Base-by-base conservation (phyloP, 495 filamentous ascomycete species). In the Rhypophila decipiens region DNA sequence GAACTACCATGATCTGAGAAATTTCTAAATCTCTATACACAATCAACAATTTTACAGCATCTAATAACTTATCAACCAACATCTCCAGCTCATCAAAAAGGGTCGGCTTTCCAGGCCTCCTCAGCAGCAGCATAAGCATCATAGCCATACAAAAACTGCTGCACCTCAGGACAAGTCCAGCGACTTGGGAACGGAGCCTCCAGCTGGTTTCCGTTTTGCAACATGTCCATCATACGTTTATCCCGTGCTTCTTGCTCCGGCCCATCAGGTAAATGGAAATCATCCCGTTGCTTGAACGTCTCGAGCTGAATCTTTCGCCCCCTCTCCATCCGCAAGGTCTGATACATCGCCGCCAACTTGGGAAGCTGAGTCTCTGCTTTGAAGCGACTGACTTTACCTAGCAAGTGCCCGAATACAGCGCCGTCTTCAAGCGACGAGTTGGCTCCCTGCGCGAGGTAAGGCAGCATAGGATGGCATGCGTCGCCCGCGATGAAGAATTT, bases 401-500 rank as follows among this genome's bases (percentile, higher is more conserved):
- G 60, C 20, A 78, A 47, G 36, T 64, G 62, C 7, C 76, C 74
- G 1, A 80, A 50, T 18, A 74, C 71, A 1, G 73, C 76, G 0
- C 75, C 77, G 36, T 81, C 77, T 59, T 81, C 77, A 0, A 78
- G 53, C 12, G 69, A 69, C 44, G 73, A 75, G 41, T 78, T 78
- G 29, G 76, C 77, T 0, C 73, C 72, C 47, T 86, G 83, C 1
- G 82, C 81, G 9, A 84, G 67, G 47, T 86, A 85, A 13, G 82
- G 82, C 15, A 86, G 69, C 69, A 84, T 85, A 9, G 82, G 80
- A 49, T 86, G 82, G 46, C 81, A 84, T 42, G 77, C 72, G 47
- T 85, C 82, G 8, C 82, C 81, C 35, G 65, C 67, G 59, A 73
- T 66, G 38, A 68, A 56, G 44, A 73, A 70, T 2, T 58, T 67